These are phyloP conservation scores for Trichoderma cornu-damae DNA, from an alignment of 2,329 filamentous ascomycete species.

Conservation along the genomic window DNA sequence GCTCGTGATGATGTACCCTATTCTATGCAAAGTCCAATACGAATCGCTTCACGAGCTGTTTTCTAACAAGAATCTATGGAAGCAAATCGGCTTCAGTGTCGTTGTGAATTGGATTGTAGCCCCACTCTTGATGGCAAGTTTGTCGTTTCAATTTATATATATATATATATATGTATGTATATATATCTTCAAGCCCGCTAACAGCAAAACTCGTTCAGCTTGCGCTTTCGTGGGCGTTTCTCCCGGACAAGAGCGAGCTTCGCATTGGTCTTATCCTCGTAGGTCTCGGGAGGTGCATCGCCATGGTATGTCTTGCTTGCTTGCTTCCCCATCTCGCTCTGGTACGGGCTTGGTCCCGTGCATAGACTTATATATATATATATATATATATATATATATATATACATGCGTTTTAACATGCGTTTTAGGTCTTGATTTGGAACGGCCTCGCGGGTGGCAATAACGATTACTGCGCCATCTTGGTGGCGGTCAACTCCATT, in stretches of 20 bases:
- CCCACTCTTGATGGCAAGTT: constrained; percentile 69
- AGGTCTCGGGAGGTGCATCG: constrained; percentile 78
- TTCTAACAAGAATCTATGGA: constrained; percentile 59
- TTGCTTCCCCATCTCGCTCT: too few relatives aligned
- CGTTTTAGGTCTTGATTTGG: constrained; percentile 57
- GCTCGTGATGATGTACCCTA: constrained; percentile 92
- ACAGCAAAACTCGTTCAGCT: constrained; percentile 42
- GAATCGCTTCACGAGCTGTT: constrained; percentile 68
- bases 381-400: too few relatives aligned
- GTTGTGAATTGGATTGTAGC: constrained; percentile 79
- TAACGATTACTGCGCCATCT: constrained; percentile 74
- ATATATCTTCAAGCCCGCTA: not conserved
- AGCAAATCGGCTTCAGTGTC: constrained; percentile 71
- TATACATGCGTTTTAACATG: too few relatives aligned
- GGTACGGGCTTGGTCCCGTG: not conserved
- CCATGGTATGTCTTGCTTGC: constrained; percentile 65
- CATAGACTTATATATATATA: too few relatives aligned
- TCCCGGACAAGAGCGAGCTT: constrained; percentile 53
- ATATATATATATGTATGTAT: too few relatives aligned
- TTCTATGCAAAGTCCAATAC: constrained; percentile 79
- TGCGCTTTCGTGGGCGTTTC: constrained; percentile 62
- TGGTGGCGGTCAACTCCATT: constrained; percentile 70
- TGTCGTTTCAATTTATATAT: too few relatives aligned
- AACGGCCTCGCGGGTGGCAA: constrained; percentile 66
- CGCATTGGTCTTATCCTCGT: constrained; percentile 72